Conservation (phyloP, 345 rosid species). For the Reutealis trisperma region DNA sequence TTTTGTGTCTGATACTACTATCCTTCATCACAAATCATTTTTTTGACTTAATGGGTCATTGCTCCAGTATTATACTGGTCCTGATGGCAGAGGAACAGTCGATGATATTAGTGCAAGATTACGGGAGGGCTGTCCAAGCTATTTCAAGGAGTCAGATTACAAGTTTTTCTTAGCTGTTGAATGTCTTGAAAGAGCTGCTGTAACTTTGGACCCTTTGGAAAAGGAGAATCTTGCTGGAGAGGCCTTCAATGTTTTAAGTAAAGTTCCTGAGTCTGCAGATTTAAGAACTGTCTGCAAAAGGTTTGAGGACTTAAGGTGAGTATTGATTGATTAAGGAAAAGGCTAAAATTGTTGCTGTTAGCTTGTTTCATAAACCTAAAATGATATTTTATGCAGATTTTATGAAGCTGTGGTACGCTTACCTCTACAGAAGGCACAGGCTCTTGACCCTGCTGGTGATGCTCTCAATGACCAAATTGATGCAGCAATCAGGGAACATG, state of each 20-base stretch:
- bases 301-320: slow-evolving; percentile 91
- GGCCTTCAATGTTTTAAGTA: slow-evolving; percentile 80
- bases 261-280: slow-evolving; percentile 95
- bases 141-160: slow-evolving; percentile 93
- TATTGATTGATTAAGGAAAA: slow-evolving; percentile 25
- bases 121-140: slow-evolving; percentile 93
- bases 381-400: slow-evolving; percentile 56
- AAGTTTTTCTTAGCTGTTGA: slow-evolving; percentile 98
- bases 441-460: slow-evolving; percentile 91
- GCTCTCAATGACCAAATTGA: slow-evolving; percentile 92
- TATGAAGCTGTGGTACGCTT: slow-evolving; percentile 96
- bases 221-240: slow-evolving; percentile 87
- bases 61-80: slow-evolving; percentile 89
- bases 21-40: slow-evolving; percentile 13
- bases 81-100: slow-evolving; percentile 98
- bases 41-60: neutral
- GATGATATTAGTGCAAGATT: slow-evolving; percentile 85
- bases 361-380: slow-evolving; percentile 21
- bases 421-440: slow-evolving; percentile 91
- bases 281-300: slow-evolving; percentile 91
- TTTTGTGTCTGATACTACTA: slow-evolving; percentile 5
- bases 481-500: slow-evolving; percentile 64
- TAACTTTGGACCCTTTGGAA: slow-evolving; percentile 59
- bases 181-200: slow-evolving; percentile 87
- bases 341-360: slow-evolving; percentile 17